Percentiles rank a stretch among this genome's conserved stretches.
Evolutionary conservation across 2,329 filamentous ascomycete species (phyloP).

Genomic region (Polytolypa hystricis): DNA sequence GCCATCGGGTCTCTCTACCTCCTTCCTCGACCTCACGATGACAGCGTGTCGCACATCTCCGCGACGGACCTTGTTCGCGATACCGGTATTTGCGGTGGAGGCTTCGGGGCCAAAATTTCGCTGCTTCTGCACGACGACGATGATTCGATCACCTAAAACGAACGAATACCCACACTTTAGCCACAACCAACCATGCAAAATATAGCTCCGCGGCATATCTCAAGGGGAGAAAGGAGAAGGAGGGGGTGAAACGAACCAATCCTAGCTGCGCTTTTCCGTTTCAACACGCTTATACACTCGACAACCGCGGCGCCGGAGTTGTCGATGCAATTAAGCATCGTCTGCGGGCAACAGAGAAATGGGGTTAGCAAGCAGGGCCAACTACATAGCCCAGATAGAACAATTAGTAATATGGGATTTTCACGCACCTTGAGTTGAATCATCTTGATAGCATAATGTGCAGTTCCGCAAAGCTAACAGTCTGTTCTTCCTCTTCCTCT

Average conservation of each 20-base stretch:
- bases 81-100: slow-evolving; percentile 59
- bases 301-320: slow-evolving; percentile 96
- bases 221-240: neutral
- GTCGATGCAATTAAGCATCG: slow-evolving; percentile 99
- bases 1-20: slow-evolving; percentile 76
- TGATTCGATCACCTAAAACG: slow-evolving; percentile 74
- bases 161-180: no score
- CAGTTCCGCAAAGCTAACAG: neutral
- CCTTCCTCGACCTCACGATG: slow-evolving; percentile 82
- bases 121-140: slow-evolving; percentile 96
- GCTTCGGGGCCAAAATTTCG: slow-evolving; percentile 63
- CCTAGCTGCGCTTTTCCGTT: slow-evolving; percentile 72
- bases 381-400: slow-evolving; percentile 10
- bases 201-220: no score
- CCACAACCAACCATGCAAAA: no score
- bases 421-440: slow-evolving; percentile 74
- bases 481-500: slow-evolving; percentile 4
- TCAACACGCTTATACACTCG: slow-evolving; percentile 87
- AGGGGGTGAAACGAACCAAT: slow-evolving; percentile 54
- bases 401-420: neutral
- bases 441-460: slow-evolving; percentile 50
- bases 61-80: slow-evolving; percentile 85
- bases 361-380: neutral
- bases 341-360: slow-evolving; percentile 40
- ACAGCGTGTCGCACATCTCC: slow-evolving; percentile 95